phyloP scores from a whole-genome alignment of 768 basidiomycete species.

The Boletus coccyginus region DNA sequence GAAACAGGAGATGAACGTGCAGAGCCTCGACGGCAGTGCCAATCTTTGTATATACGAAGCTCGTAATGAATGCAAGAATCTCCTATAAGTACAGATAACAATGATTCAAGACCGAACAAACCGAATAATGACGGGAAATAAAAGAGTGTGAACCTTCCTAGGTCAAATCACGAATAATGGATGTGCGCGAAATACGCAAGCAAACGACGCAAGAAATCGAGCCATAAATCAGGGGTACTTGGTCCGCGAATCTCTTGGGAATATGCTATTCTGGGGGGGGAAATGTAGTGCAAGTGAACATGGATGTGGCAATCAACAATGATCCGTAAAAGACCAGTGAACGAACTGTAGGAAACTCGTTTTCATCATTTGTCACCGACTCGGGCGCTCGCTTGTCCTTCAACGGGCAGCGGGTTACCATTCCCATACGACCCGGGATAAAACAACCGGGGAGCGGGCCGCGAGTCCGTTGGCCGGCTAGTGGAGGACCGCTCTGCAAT shows the following conservation, averaged over 20 bases:
- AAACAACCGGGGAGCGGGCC: conserved; percentile 16
- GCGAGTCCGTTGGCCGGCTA: conserved; percentile 22
- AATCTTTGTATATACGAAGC: conserved; percentile 9
- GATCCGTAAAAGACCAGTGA: background rate
- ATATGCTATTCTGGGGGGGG: conserved; percentile 7
- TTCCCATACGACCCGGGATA: conserved; percentile 24
- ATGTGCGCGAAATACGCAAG: conserved; percentile 23
- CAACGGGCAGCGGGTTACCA: conserved; percentile 5
- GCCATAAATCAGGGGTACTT: conserved; percentile 30
- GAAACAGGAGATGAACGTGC: too few relatives aligned
- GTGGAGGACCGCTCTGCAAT: conserved; percentile 18
- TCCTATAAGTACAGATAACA: conserved; percentile 31
- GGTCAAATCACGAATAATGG: conserved; percentile 6
- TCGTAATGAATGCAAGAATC: conserved; percentile 10
- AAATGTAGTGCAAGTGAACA: background rate
- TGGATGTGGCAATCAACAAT: conserved; percentile 11
- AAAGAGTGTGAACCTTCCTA: too few relatives aligned
- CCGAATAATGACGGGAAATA: background rate
- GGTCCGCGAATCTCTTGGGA: conserved; percentile 22
- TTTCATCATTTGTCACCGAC: conserved; percentile 26
- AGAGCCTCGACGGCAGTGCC: background rate
- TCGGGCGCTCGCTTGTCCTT: conserved; percentile 14
- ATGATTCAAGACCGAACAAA: conserved; percentile 14
- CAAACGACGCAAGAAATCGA: conserved; percentile 23
- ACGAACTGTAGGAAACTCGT: background rate